Percentiles rank a stretch among this genome's conserved stretches.
These are phyloP conservation scores for Apocynum venetum DNA, from an alignment of 257 asterid genomes.

Conservation along the genomic window DNA sequence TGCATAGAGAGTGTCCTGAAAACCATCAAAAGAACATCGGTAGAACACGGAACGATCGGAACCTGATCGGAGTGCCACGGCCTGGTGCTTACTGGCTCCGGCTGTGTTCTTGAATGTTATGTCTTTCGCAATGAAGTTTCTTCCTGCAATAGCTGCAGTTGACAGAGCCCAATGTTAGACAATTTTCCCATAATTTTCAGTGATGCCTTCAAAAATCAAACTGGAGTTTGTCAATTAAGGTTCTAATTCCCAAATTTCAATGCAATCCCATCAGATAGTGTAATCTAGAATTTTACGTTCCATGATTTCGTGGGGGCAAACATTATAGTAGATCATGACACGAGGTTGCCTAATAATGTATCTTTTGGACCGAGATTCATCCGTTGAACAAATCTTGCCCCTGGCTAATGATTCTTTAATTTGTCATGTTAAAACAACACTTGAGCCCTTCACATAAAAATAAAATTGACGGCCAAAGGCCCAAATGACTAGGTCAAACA, in stretches of 20 bases:
- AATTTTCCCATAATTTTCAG: too few species aligned
- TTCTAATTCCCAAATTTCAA: neutral
- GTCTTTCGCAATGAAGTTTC: slow-evolving; percentile 55
- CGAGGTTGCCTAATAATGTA: neutral
- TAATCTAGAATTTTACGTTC: too few species aligned
- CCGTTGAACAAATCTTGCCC: neutral
- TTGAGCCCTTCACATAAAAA: neutral
- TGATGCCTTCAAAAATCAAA: too few species aligned
- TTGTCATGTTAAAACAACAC: neutral
- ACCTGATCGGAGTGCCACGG: slow-evolving; percentile 65
- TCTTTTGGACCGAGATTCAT: neutral
- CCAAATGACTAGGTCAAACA: slow-evolving; percentile 1
- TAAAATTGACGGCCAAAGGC: too few species aligned
- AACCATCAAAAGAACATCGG: slow-evolving; percentile 52
- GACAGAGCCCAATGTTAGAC: too few species aligned
- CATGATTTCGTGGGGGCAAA: neutral
- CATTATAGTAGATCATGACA: neutral
- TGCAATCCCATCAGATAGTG: neutral
- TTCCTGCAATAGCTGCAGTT: too few species aligned
- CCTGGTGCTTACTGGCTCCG: slow-evolving; percentile 63
- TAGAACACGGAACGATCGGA: slow-evolving; percentile 55
- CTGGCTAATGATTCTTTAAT: neutral
- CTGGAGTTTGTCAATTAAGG: neutral
- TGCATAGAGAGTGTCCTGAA: slow-evolving; percentile 76
- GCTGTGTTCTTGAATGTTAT: slow-evolving; percentile 65